phyloP scores from a whole-genome alignment of 768 basidiomycete genomes.

The Naematelia encephala region DNA sequence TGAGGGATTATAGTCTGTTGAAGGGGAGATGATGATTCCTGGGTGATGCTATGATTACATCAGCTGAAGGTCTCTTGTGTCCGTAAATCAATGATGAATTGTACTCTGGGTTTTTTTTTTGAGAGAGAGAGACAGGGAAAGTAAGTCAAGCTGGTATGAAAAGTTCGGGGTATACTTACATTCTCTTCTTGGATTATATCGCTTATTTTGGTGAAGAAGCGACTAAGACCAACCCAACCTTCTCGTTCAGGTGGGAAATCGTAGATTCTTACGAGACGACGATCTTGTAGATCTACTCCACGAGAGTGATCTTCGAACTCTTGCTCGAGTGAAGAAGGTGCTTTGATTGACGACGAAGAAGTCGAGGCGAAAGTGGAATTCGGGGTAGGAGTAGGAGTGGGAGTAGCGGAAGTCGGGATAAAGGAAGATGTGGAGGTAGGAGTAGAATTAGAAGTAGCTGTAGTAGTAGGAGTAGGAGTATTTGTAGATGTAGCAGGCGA shows the following conservation, averaged over 20 bases:
- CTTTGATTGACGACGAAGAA: not conserved
- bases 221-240: constrained; percentile 25
- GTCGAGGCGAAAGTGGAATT: no score
- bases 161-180: constrained; percentile 21
- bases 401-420: no score
- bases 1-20: constrained; percentile 22
- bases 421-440: no score
- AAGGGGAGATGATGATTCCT: constrained; percentile 26
- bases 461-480: no score
- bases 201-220: constrained; percentile 6
- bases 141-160: not conserved
- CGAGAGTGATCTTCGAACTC: not conserved
- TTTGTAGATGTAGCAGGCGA: not conserved
- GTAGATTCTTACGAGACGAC: constrained; percentile 27
- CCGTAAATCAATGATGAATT: not conserved
- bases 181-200: constrained; percentile 25
- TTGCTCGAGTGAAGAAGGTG: not conserved
- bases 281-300: constrained; percentile 27
- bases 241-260: constrained; percentile 18
- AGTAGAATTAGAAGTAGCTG: no score
- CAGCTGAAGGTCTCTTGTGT: not conserved
- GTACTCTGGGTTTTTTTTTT: not conserved
- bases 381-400: no score
- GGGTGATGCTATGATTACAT: constrained; percentile 35
- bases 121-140: not conserved